A percentile compares a stretch with the other conserved stretches of the same genome.
phyloP scores from a whole-genome alignment of 768 basidiomycete genomes.

The Sporobolomyces pararoseus region DNA sequence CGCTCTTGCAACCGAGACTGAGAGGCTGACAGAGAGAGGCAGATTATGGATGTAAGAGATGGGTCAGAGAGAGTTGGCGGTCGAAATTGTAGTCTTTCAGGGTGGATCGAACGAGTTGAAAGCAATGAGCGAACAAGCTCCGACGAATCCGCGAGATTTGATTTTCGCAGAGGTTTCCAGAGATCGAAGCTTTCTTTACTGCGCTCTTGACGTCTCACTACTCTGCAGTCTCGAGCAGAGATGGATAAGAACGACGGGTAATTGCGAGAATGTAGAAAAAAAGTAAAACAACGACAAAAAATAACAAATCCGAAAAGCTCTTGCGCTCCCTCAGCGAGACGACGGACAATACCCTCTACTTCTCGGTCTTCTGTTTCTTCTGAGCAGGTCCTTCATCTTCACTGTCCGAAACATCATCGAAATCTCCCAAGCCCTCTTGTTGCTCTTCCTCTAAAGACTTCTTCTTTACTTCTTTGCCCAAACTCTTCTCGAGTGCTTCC shows the following conservation, averaged over 20 bases:
- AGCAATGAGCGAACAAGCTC: neutral
- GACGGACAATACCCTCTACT: too few relatives aligned
- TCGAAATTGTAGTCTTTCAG: too few relatives aligned
- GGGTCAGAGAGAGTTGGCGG: neutral
- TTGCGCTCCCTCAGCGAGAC: too few relatives aligned
- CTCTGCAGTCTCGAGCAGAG: too few relatives aligned
- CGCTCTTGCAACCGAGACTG: too few relatives aligned
- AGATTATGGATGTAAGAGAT: too few relatives aligned
- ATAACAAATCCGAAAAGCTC: too few relatives aligned
- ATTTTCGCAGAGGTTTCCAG: too few relatives aligned
- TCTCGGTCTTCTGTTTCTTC: constrained; percentile 23
- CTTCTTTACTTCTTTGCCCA: constrained; percentile 23
- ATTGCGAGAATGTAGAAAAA: neutral
- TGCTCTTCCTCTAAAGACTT: constrained; percentile 27
- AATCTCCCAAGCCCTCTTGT: neutral
- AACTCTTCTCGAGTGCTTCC: neutral
- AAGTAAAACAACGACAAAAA: constrained; percentile 1
- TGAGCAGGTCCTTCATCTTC: constrained; percentile 4
- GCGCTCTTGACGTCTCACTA: too few relatives aligned
- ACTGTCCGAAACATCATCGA: constrained; percentile 6
- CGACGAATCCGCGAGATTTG: neutral
- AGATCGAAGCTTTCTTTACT: too few relatives aligned
- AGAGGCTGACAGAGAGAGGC: too few relatives aligned
- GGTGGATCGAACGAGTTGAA: neutral
- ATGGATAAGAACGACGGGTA: too few relatives aligned